Evolutionary conservation across 2,329 filamentous ascomycete genomes (phyloP), one percentile per base, ranked within the genome.

Genomic region (Neospermospora avenae): DNA sequence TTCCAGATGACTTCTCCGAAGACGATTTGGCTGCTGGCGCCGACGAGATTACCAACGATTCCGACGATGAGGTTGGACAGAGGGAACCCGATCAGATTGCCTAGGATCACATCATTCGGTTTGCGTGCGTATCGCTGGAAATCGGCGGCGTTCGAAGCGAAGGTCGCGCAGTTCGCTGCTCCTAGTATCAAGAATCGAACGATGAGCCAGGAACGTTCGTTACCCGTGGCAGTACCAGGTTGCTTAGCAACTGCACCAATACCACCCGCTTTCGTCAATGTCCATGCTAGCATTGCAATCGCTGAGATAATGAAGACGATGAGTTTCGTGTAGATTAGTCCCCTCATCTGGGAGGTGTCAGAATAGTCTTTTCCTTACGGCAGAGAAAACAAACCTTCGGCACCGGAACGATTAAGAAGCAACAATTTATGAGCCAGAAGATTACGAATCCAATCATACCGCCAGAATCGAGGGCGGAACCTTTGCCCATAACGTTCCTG

Each of bases 381-480:
- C 3, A 18, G 24, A 35, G 3, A n/a, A 20, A 6, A 20, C 18
- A 25, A 52, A 69, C 68, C 60, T 75, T 75, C 3, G 74, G 74
- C 1, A 75, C 71, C 0, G 74, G 74, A 34, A 77, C 72, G 5
- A 75, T 62, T 0, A 77, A 67, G 45, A 76, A 76, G 25, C 71
- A 73, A 57, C 74, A 76, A 16, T 73, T 77, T 11, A 74, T 41
- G n/a, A 77, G 57, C 75, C 75, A 77, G 63, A 75, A 78, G 1
- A 77, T 66, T 4, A 68, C 70, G 61, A 77, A 77, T 34, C 75
- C 74, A 57, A 78, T 74, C 74, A 78, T 77, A 2, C 73, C 72
- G 1, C 69, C 75, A 1, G 73, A 73, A n/a, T 71, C 75, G 24
- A 78, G 66, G 4, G 75, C 74, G 0, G 76, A 77, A 4, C 74